Percentiles rank a stretch among this genome's conserved stretches.
Conservation (phyloP, 768 basidiomycete species). For the Boletales sp. region DNA sequence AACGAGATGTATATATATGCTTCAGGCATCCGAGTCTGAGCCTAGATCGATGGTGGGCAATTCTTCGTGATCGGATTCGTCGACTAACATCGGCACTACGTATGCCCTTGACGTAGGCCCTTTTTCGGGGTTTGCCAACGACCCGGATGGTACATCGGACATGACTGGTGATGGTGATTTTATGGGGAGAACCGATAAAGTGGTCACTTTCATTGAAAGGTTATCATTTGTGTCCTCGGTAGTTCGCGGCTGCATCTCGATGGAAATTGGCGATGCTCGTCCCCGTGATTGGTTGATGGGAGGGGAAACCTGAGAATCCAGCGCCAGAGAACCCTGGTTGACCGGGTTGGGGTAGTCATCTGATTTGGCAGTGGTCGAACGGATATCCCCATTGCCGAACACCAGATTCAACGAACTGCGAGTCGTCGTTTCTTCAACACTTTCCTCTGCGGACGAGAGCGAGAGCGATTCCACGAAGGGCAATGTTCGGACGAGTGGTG, state of each 20-base stretch:
- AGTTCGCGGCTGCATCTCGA: constrained; percentile 1
- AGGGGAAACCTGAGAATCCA: background rate
- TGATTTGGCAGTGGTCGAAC: background rate
- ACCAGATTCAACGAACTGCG: constrained; percentile 41
- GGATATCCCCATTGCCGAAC: constrained; percentile 7
- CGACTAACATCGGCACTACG: constrained; percentile 15
- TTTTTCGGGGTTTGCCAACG: constrained; percentile 1
- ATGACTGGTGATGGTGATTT: background rate
- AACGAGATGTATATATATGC: background rate
- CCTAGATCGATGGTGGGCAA: constrained; percentile 76
- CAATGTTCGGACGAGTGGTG: constrained; percentile 66
- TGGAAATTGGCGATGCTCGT: background rate
- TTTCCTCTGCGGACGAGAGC: constrained; percentile 61
- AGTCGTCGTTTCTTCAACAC: constrained; percentile 53
- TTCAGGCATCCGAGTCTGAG: constrained; percentile 64
- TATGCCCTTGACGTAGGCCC: background rate
- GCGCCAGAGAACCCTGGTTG: background rate
- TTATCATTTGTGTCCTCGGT: background rate
- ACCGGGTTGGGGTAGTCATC: background rate
- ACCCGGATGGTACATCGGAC: background rate
- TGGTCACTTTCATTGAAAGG: background rate
- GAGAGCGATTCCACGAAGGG: constrained; percentile 61
- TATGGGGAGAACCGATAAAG: background rate
- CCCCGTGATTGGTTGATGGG: background rate
- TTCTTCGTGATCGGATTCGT: constrained; percentile 65